These are phyloP conservation scores for Sherardia arvensis DNA, from an alignment of 257 asterid genomes.

Conservation along the genomic window DNA sequence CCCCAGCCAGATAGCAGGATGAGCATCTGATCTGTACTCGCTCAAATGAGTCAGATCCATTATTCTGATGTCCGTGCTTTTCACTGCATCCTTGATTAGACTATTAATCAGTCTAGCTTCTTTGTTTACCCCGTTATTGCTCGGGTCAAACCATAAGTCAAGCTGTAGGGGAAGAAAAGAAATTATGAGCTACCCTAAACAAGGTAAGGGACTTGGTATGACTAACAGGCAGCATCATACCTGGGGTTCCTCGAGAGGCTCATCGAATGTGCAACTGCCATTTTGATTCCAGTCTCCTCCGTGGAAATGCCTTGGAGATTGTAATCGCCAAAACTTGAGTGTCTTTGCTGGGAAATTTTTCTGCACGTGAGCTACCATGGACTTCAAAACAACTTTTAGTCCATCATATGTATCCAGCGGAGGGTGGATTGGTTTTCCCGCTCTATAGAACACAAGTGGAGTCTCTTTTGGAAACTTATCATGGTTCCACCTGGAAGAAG, in stretches of 20 bases:
- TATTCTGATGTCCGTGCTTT: constrained; percentile 41
- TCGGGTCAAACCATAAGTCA: constrained; percentile 83
- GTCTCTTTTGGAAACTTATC: constrained; percentile 85
- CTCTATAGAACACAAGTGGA: constrained; percentile 74
- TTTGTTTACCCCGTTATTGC: constrained; percentile 69
- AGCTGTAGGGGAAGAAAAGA: constrained; percentile 44
- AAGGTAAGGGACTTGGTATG: neutral
- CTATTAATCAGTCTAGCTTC: constrained; percentile 66
- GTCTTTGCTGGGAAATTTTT: constrained; percentile 45
- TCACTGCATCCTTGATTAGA: constrained; percentile 48
- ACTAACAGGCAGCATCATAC: constrained; percentile 21
- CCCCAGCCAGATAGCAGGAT: constrained; percentile 93
- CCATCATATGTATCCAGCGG: constrained; percentile 62
- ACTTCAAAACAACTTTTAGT: constrained; percentile 51
- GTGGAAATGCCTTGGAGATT: constrained; percentile 90
- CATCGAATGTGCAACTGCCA: constrained; percentile 77
- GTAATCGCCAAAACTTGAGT: constrained; percentile 82
- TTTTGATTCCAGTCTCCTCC: constrained; percentile 98
- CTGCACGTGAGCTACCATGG: constrained; percentile 62
- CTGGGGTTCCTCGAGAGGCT: constrained; percentile 70
- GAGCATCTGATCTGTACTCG: constrained; percentile 89
- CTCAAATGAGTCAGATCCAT: constrained; percentile 70
- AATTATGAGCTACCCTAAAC: neutral
- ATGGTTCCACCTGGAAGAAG: constrained; percentile 69
- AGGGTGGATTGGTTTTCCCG: constrained; percentile 63